Conservation (phyloP, 164 flowering plant genomes). For the Litsea cubeba region DNA sequence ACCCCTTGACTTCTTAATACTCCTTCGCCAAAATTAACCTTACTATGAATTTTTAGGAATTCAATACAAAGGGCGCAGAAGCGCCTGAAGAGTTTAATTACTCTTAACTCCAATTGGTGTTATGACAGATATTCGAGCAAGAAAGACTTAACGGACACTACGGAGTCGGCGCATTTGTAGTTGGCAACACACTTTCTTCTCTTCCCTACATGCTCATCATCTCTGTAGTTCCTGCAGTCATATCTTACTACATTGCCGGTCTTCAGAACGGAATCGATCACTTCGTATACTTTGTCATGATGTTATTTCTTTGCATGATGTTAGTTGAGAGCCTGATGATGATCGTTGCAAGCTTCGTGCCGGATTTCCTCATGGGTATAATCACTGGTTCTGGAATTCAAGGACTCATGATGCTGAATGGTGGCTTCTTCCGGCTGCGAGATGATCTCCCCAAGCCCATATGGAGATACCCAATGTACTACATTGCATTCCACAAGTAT, state of each 20-base stretch:
- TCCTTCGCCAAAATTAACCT: no score
- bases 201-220: conserved; percentile 43
- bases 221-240: conserved; percentile 42
- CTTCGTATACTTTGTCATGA: conserved; percentile 34
- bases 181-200: conserved; percentile 55
- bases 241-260: conserved; percentile 44
- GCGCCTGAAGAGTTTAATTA: no score
- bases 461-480: conserved; percentile 60
- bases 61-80: no score
- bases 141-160: conserved; percentile 67
- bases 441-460: conserved; percentile 48
- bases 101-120: no score
- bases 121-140: conserved; percentile 34
- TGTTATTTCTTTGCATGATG: conserved; percentile 31
- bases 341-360: conserved; percentile 57
- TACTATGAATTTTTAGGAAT: no score
- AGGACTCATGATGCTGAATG: conserved; percentile 43
- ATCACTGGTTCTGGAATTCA: conserved; percentile 57
- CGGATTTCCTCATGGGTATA: conserved; percentile 56
- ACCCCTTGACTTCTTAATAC: no score
- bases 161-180: conserved; percentile 42
- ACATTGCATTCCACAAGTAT: conserved; percentile 44
- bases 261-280: conserved; percentile 30
- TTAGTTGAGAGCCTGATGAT: conserved; percentile 69
- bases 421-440: conserved; percentile 52